These are phyloP conservation scores for Aspergillus nomiae DNA, from an alignment of 2,329 filamentous ascomycete genomes.

Conservation along the genomic window DNA sequence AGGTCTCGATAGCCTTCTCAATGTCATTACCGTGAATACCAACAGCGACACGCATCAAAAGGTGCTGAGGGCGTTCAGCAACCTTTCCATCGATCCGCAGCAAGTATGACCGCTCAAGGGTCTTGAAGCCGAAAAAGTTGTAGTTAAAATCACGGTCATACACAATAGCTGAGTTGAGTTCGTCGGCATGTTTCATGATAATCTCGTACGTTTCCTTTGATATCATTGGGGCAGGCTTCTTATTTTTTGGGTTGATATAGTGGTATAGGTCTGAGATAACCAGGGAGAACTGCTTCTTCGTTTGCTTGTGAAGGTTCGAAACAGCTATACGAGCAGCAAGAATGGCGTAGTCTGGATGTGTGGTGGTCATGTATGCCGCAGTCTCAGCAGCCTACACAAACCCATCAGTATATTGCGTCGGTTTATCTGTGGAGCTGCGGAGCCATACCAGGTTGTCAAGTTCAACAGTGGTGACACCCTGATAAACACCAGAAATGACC, in stretches of 20 bases:
- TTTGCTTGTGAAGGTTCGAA: slow-evolving; percentile 99
- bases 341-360: slow-evolving; percentile 97
- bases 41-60: slow-evolving; percentile 99
- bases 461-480: slow-evolving; percentile 94
- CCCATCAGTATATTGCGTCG: slow-evolving; percentile 22
- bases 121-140: slow-evolving; percentile 99
- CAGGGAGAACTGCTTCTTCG: slow-evolving; percentile 99
- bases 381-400: slow-evolving; percentile 84
- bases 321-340: slow-evolving; percentile 97
- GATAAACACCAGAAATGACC: slow-evolving; percentile 98
- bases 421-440: background rate
- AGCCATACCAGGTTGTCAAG: slow-evolving; percentile 87
- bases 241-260: slow-evolving; percentile 95
- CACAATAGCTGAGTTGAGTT: slow-evolving; percentile 97
- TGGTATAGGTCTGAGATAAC: slow-evolving; percentile 92
- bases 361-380: slow-evolving; percentile 99
- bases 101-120: slow-evolving; percentile 94
- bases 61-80: slow-evolving; percentile 95
- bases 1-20: slow-evolving; percentile 93
- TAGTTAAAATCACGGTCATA: slow-evolving; percentile 99
- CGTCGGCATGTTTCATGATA: slow-evolving; percentile 93
- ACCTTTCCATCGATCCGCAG: slow-evolving; percentile 95
- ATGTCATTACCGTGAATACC: slow-evolving; percentile 95
- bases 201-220: slow-evolving; percentile 86
- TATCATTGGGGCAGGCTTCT: slow-evolving; percentile 86